phyloP scores from a whole-genome alignment of 2,329 filamentous ascomycete genomes.

The Cladophialophora psammophila region DNA sequence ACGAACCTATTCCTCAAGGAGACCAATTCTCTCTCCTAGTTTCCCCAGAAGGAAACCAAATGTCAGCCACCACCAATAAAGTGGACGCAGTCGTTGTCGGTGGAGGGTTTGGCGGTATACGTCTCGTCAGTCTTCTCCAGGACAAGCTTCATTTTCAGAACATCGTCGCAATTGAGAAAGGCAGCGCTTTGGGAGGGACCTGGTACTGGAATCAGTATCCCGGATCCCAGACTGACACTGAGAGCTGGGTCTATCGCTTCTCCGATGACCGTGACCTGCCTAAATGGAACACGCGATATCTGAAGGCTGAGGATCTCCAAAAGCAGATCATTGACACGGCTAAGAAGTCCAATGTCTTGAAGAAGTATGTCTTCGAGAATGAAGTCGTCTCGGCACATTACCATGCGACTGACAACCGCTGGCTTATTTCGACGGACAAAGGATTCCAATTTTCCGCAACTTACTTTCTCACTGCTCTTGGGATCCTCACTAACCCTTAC shows the following conservation, averaged over 20 bases:
- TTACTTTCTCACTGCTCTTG: constrained; percentile 57
- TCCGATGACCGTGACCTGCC: constrained; percentile 54
- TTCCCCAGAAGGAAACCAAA: neutral
- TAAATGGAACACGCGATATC: constrained; percentile 42
- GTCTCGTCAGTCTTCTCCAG: constrained; percentile 59
- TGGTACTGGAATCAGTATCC: constrained; percentile 50
- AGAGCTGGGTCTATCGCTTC: constrained; percentile 57
- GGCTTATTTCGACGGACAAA: constrained; percentile 55
- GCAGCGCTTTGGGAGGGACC: constrained; percentile 49
- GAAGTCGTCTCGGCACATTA: constrained; percentile 52
- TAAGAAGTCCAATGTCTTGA: constrained; percentile 51
- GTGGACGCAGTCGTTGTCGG: constrained; percentile 39
- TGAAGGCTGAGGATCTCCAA: constrained; percentile 50
- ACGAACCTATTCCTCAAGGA: neutral
- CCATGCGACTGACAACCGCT: constrained; percentile 46
- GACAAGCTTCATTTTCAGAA: constrained; percentile 59
- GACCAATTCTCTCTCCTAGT: neutral
- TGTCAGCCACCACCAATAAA: neutral
- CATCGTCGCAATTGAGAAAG: constrained; percentile 60
- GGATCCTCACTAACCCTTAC: constrained; percentile 65
- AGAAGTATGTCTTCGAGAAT: constrained; percentile 54
- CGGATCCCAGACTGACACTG: constrained; percentile 51
- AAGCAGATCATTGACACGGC: constrained; percentile 58
- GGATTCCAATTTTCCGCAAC: constrained; percentile 47
- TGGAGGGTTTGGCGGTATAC: constrained; percentile 46